A percentile compares a stretch with the other conserved stretches of the same genome.
Conservation (phyloP, 139 green algal genomes). For the Tetratostichococcus sp. region DNA sequence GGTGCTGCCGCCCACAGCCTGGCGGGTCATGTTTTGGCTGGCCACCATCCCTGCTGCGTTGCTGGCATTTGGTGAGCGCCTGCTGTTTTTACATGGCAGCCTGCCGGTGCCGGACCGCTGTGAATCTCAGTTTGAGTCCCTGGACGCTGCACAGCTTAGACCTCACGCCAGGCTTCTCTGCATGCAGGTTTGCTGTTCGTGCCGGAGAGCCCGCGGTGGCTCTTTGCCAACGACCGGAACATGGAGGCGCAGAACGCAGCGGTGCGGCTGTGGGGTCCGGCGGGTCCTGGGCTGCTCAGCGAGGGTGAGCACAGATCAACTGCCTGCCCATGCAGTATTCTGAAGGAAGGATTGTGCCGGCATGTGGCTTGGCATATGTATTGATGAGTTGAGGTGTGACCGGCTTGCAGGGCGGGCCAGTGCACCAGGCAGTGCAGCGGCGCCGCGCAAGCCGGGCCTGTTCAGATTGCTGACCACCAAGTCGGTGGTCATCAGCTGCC, state of each 20-base stretch:
- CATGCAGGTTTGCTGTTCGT: conserved; percentile 65
- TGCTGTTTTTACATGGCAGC: neutral
- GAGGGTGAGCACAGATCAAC: neutral
- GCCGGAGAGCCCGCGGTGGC: conserved; percentile 82
- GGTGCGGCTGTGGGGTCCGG: conserved; percentile 57
- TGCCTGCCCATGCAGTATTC: too few relatives aligned
- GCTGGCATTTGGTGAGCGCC: conserved; percentile 61
- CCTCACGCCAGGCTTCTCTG: neutral
- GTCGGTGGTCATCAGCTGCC: conserved; percentile 43
- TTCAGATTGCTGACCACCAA: conserved; percentile 42
- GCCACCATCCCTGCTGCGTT: conserved; percentile 60
- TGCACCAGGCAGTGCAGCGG: neutral
- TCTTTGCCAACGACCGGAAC: conserved; percentile 48
- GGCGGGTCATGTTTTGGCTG: conserved; percentile 85
- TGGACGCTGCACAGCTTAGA: neutral
- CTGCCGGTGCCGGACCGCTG: too few relatives aligned
- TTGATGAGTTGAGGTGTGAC: neutral
- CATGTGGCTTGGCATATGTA: neutral
- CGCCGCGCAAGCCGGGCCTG: conserved; percentile 20
- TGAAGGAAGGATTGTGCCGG: too few relatives aligned
- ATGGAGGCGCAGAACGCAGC: conserved; percentile 52
- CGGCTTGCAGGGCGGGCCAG: neutral
- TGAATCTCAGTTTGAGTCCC: too few relatives aligned
- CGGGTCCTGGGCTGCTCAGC: conserved; percentile 24
- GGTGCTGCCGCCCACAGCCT: conserved; percentile 57